Conservation (phyloP, 2,329 filamentous ascomycete genomes). For the Aspergillus brasiliensis region DNA sequence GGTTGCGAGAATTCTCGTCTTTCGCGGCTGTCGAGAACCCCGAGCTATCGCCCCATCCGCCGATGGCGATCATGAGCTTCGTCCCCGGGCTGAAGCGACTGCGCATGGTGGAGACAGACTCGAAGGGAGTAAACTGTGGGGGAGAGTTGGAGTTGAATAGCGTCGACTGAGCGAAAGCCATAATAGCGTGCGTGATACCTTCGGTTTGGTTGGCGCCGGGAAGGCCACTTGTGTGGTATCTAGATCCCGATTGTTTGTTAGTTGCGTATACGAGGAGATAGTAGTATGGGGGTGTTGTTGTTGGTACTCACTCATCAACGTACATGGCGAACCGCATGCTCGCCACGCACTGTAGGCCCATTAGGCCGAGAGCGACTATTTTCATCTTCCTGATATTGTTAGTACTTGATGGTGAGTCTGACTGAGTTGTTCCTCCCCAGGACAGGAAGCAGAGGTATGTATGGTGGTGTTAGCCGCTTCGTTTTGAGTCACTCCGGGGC, state of each 20-base stretch:
- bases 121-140: constrained; percentile 56
- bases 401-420: too few relatives aligned
- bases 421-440: too few relatives aligned
- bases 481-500: too few relatives aligned
- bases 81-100: constrained; percentile 57
- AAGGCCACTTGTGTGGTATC: constrained; percentile 45
- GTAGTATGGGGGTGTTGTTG: background rate
- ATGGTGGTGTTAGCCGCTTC: too few relatives aligned
- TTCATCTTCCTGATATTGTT: constrained; percentile 27
- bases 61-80: constrained; percentile 70
- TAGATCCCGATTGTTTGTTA: constrained; percentile 23
- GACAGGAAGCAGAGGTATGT: too few relatives aligned
- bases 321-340: constrained; percentile 47
- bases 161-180: constrained; percentile 56
- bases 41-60: constrained; percentile 70
- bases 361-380: constrained; percentile 28
- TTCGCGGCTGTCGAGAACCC: constrained; percentile 64
- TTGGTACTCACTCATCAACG: constrained; percentile 49
- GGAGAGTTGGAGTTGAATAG: constrained; percentile 52
- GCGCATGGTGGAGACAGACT: constrained; percentile 54
- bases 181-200: constrained; percentile 58
- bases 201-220: constrained; percentile 39
- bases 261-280: background rate
- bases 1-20: constrained; percentile 53
- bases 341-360: constrained; percentile 33